Conservation (phyloP, 2,329 filamentous ascomycete species). For the Xylaria sp. region DNA sequence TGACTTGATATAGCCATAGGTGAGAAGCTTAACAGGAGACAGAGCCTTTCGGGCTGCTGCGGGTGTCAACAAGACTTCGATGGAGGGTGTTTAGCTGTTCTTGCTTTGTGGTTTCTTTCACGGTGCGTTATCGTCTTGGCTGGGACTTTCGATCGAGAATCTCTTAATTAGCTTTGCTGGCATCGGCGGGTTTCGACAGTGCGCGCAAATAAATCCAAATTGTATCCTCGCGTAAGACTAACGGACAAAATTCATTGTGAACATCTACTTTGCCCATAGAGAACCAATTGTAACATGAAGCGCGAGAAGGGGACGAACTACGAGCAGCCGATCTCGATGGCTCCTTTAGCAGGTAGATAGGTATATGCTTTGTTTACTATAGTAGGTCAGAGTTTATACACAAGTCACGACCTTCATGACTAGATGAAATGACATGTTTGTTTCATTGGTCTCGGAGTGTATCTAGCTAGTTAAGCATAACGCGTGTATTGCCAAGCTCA, state of each 20-base stretch:
- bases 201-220: constrained; percentile 29
- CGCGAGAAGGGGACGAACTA: not conserved
- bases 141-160: not conserved
- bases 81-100: not conserved
- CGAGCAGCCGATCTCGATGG: not conserved
- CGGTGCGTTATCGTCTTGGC: not conserved
- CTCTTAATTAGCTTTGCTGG: constrained; percentile 11
- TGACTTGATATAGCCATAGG: not conserved
- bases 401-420: not conserved
- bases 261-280: not conserved
- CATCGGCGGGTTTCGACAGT: constrained; percentile 12
- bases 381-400: not conserved
- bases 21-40: constrained; percentile 9
- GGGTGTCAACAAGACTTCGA: not conserved
- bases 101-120: constrained; percentile 1
- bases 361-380: not conserved
- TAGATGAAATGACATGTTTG: not conserved
- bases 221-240: constrained; percentile 24
- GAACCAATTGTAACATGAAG: not conserved
- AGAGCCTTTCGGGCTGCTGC: not conserved
- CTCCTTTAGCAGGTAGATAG: not conserved
- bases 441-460: constrained; percentile 21
- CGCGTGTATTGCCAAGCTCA: not conserved
- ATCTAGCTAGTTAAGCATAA: constrained; percentile 14
- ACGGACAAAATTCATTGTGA: constrained; percentile 11